phyloP scores from a whole-genome alignment of 805 yeast species.

The Pichia kluyveri region DNA sequence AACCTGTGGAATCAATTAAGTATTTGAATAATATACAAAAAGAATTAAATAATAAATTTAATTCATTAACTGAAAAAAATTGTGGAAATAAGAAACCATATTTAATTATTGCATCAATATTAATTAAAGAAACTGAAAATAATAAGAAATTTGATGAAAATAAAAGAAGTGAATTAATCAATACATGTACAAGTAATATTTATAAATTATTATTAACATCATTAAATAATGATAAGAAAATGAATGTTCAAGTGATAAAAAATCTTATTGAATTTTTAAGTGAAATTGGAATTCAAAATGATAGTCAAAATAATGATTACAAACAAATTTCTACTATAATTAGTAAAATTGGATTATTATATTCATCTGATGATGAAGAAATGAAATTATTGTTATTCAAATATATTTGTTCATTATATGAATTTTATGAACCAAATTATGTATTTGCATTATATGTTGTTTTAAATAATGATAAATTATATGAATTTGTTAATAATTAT shows the following conservation, averaged over 20 bases:
- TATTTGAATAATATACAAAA: constrained; percentile 15
- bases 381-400: constrained; percentile 12
- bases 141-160: neutral
- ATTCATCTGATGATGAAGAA: neutral
- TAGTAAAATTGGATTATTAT: constrained; percentile 4
- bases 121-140: neutral
- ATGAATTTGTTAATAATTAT: constrained; percentile 1
- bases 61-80: neutral
- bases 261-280: constrained; percentile 3
- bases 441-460: constrained; percentile 18
- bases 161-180: neutral
- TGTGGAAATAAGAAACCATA: neutral
- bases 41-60: constrained; percentile 1
- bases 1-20: constrained; percentile 13
- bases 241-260: neutral
- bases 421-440: constrained; percentile 9
- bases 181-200: too few relatives aligned
- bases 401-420: constrained; percentile 7
- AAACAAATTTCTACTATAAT: constrained; percentile 3
- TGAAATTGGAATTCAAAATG: neutral
- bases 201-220: too few relatives aligned
- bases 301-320: neutral
- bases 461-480: constrained; percentile 4
- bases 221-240: too few relatives aligned
- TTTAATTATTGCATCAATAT: neutral